Base-by-base conservation (phyloP, 1,139 yeast genomes). In the Suhomyces bribrorum region DNA sequence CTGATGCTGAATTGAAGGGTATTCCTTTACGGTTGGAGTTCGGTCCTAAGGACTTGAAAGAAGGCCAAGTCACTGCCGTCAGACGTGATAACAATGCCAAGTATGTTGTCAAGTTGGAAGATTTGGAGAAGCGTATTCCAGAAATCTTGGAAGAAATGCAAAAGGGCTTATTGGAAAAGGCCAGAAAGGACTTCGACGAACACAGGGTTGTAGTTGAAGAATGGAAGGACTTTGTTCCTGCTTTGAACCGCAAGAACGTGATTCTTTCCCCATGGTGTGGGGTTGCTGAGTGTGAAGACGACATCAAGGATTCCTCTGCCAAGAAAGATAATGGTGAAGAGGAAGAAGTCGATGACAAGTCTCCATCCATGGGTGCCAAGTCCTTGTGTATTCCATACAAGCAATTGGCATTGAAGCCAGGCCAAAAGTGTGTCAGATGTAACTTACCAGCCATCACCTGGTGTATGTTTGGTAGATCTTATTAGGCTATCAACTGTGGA, bases 351-450 rank as follows among this genome's bases (percentile, higher is more conserved):
- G 99, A 94, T 61, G 98, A 92, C 56, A 86, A 86, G 66, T 89
- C 98, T 18, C 98, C 98, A 58, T 83, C 95, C 43, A 94, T 94
- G 99, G 99, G 99, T 59, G 99, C 99, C 53, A 94, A 94, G 75
- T 85, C 96, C 14, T 76, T 94, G 66, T 94, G 99, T 79, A 89
- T 90, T 65, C 98, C 98, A 49, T 83, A 83, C 59, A 86, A 87
- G 32, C 97, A 90, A 73, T 96, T 96, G 46, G 77, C 70, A 54
- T 77, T 90, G 64, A 79, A 79, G 64, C 72, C 66, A 47, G 90
- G 83, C 53, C 87, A 88, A 52, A 84, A 82, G 68, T 94, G 98
- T 81, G 83, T 88, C 49, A 84, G 71, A 56, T 92, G 97, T 78
- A 86, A 77, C 47, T 73, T 69, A 54, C 66, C 67, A 31, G 98